Evolutionary conservation across 2,329 filamentous ascomycete species (phyloP).

Genomic region (Biscogniauxia mediterranea): DNA sequence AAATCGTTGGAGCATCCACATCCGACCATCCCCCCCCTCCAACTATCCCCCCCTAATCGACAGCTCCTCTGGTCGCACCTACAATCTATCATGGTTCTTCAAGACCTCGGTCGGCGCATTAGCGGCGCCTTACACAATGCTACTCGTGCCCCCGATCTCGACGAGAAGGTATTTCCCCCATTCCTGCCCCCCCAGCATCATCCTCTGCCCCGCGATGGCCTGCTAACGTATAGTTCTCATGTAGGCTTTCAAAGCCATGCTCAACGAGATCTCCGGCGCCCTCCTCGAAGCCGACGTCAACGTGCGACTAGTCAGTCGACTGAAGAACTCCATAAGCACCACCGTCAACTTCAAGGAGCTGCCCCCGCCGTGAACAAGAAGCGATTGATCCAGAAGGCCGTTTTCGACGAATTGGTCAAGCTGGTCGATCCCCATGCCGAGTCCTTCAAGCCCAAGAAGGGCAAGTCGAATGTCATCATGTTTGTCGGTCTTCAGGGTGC

Average conservation of each 20-base stretch:
- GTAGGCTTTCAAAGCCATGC: conserved; percentile 93
- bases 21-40: neutral
- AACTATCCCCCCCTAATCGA: neutral
- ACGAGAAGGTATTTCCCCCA: conserved; percentile 73
- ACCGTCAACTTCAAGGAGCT: conserved; percentile 95
- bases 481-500: conserved; percentile 97
- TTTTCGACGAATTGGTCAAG: conserved; percentile 94
- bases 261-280: conserved; percentile 96
- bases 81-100: conserved; percentile 76
- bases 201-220: conserved; percentile 7
- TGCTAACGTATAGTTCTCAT: conserved; percentile 34
- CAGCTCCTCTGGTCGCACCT: conserved; percentile 11
- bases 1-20: neutral
- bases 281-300: conserved; percentile 97
- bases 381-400: conserved; percentile 93
- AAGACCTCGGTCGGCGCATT: conserved; percentile 97
- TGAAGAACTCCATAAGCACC: conserved; percentile 88
- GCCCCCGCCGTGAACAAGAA: conserved; percentile 96
- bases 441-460: conserved; percentile 95
- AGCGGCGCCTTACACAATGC: conserved; percentile 94
- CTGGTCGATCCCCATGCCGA: conserved; percentile 95
- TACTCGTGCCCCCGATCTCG: conserved; percentile 86
- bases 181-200: conserved; percentile 8
- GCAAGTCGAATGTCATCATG: conserved; percentile 97
- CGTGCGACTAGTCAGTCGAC: conserved; percentile 83